Base-by-base conservation (phyloP, 2,329 filamentous ascomycete species). In the Exophiala sp. region DNA sequence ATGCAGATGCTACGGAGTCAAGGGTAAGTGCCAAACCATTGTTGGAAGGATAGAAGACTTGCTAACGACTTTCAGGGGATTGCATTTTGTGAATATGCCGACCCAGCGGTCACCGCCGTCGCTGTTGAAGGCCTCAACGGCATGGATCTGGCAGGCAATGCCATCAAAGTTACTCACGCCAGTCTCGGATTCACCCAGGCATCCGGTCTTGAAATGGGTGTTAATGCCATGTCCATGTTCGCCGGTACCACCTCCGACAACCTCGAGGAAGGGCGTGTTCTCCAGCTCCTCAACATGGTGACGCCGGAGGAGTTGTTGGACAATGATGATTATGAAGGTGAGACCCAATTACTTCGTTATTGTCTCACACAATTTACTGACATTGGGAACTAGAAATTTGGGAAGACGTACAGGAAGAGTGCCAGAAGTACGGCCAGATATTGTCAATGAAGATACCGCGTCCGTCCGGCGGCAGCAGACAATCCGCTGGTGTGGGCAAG, bases 241-340 rank as follows among this genome's bases (percentile, higher is more conserved):
- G 94, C 94, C 35, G 91, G 92, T 54, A 95, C 94, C 16, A 89
- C 86, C 2, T 87, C 88, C 35, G 81, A 81, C 52, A 88, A 91
- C 56, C 78, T 88, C 33, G 91, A 95, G 63, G 84, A 86, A 56
- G 88, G 88, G 61, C 83, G 89, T 52, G 92, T 99, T 12, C 71
- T 99, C 57, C 92, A 96, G 73, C 77, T 99, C 58, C 82, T 99
- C 67, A 99, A 99, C 76, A 99, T 99, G 94, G 92, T 99, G 34
- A 99, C 94, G 0, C 81, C 91, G 0, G 94, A 99, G 65, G 94
- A 99, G 72, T 77, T 99, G 20, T 84, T 96, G 73, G 91, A 97
- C 68, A 86, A 85, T 47, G 91, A 97, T 34, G 94, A 99, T 66
- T 97, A 96, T 66, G 89, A 96, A 73, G 92, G 92, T 91, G 79